Evolutionary conservation across 1,284 basidiomycete genomes (phyloP).

Genomic region (Inonotus hispidus): DNA sequence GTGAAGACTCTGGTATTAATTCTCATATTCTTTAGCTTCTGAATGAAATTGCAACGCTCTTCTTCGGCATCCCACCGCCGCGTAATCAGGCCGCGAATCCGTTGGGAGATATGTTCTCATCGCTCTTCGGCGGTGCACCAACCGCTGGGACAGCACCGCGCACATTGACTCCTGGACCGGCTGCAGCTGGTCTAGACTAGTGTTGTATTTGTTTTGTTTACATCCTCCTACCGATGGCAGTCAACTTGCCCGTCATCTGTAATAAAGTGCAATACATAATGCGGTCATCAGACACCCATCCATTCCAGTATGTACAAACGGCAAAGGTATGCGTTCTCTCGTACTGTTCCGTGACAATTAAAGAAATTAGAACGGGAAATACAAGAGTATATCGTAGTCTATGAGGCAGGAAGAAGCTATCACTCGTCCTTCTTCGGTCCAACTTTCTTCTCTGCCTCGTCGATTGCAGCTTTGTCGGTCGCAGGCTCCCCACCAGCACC

Average conservation of each 20-base stretch:
- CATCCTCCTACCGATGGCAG: not conserved
- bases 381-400: conserved; percentile 1
- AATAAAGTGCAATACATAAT: not conserved
- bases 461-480: conserved; percentile 81
- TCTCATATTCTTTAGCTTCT: conserved; percentile 25
- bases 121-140: conserved; percentile 62
- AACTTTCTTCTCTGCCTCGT: conserved; percentile 81
- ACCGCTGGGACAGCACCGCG: conserved; percentile 30
- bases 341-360: not conserved
- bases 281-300: not conserved
- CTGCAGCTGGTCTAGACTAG: conserved; percentile 35
- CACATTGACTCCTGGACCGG: conserved; percentile 35
- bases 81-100: conserved; percentile 68
- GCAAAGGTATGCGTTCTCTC: not conserved
- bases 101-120: conserved; percentile 78
- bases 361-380: not conserved
- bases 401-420: conserved; percentile 8
- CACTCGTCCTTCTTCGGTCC: conserved; percentile 78
- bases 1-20: not conserved
- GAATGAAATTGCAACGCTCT: conserved; percentile 61
- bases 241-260: not conserved
- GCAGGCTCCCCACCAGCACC: conserved; percentile 52
- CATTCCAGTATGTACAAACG: too few relatives aligned
- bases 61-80: conserved; percentile 77
- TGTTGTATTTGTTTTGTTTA: not conserved